These are phyloP conservation scores for Monosporascus sp. DNA, from an alignment of 2,329 filamentous ascomycete genomes.

Conservation along the genomic window DNA sequence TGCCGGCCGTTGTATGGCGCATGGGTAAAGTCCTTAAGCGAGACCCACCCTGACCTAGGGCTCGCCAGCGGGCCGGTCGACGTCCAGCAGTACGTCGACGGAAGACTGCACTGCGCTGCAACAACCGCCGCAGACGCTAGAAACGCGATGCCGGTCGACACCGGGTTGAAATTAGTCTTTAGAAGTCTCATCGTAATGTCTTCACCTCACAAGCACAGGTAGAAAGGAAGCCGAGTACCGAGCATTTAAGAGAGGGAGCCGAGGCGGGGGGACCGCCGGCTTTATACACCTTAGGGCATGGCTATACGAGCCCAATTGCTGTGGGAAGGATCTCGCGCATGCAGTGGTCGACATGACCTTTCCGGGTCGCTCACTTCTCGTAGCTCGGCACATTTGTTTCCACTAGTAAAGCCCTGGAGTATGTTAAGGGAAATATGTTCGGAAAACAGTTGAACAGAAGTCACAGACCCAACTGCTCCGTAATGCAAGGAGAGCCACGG, in stretches of 20 bases:
- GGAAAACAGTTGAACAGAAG: no score
- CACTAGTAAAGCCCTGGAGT: no score
- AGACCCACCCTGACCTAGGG: conserved; percentile 48
- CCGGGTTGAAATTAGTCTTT: background rate
- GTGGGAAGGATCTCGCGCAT: no score
- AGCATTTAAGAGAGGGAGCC: background rate
- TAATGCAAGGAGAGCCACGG: no score
- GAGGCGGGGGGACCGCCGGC: background rate
- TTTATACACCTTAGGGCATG: background rate
- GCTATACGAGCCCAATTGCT: no score
- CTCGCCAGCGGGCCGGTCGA: conserved; percentile 44
- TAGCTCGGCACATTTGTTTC: no score
- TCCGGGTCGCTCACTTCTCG: no score
- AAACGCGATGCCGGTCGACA: conserved; percentile 6
- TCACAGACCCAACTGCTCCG: no score
- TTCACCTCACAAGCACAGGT: background rate
- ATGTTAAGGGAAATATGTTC: no score
- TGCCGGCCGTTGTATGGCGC: conserved; percentile 52
- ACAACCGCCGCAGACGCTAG: conserved; percentile 13
- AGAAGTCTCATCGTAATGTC: conserved; percentile 7
- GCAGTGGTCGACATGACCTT: no score
- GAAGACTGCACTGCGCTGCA: conserved; percentile 40
- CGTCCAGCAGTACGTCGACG: conserved; percentile 51
- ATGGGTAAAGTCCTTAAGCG: conserved; percentile 59
- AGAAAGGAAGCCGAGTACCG: background rate